phyloP scores from a whole-genome alignment of 2,329 filamentous ascomycete species.

The Apiospora marii region DNA sequence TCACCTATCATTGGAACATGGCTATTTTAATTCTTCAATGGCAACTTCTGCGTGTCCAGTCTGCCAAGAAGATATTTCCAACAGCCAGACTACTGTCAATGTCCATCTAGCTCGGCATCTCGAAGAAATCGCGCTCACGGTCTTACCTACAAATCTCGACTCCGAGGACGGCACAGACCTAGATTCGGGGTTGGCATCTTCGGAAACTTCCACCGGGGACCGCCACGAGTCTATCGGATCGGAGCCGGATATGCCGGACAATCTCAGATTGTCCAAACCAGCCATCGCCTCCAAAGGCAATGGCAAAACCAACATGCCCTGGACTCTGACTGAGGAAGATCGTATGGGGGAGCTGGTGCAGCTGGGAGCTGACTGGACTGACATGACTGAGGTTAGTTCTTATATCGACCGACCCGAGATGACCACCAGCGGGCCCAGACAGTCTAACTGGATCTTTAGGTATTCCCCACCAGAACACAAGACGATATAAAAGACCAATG shows the following conservation, averaged over 20 bases:
- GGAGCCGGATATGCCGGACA: background rate
- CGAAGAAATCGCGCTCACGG: constrained; percentile 27
- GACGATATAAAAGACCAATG: too few species aligned
- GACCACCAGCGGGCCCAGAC: too few species aligned
- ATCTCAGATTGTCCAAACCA: too few species aligned
- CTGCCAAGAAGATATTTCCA: constrained; percentile 1
- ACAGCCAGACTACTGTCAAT: background rate
- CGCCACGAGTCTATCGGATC: background rate
- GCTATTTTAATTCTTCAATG: too few species aligned
- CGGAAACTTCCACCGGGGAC: background rate
- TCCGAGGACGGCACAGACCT: constrained; percentile 28
- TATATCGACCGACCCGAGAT: too few species aligned
- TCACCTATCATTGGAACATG: constrained; percentile 22
- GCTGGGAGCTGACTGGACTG: too few species aligned
- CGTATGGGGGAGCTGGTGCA: background rate
- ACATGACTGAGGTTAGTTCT: too few species aligned
- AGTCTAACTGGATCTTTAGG: too few species aligned
- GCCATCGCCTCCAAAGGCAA: too few species aligned
- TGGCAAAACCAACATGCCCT: too few species aligned
- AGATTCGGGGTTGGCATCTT: constrained; percentile 25
- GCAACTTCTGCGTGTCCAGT: constrained; percentile 12
- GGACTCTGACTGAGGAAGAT: too few species aligned
- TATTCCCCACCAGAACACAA: too few species aligned
- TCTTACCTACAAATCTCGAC: constrained; percentile 26
- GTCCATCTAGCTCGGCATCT: constrained; percentile 25